Conservation (phyloP, 805 yeast species). For the Candida oleophila region DNA sequence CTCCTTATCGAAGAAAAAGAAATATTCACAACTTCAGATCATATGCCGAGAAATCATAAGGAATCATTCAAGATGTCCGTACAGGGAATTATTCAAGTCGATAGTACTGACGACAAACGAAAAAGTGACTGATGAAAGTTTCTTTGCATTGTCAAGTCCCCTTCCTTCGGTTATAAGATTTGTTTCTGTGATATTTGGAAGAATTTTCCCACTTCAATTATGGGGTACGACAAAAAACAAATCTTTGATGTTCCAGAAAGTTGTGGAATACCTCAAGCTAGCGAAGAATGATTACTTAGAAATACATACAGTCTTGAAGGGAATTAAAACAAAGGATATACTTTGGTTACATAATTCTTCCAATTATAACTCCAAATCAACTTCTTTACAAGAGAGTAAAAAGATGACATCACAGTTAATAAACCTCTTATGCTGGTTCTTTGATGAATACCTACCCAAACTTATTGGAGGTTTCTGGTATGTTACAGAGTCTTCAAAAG, state of each 20-base stretch:
- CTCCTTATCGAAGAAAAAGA: conserved; percentile 8
- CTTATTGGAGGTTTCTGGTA: conserved; percentile 59
- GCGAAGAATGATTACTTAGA: conserved; percentile 36
- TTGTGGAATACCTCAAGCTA: conserved; percentile 38
- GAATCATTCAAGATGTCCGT: conserved; percentile 35
- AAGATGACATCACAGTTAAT: conserved; percentile 23
- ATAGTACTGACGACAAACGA: conserved; percentile 22
- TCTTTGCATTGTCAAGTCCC: conserved; percentile 27
- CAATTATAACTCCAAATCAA: conserved; percentile 1
- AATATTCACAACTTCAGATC: conserved; percentile 15
- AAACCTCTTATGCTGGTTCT: conserved; percentile 56
- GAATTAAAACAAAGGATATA: conserved; percentile 44
- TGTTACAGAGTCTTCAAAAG: conserved; percentile 49
- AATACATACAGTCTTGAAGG: conserved; percentile 27
- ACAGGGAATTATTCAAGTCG: conserved; percentile 34
- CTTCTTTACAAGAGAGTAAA: conserved; percentile 42
- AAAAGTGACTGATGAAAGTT: conserved; percentile 16
- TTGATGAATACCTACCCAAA: conserved; percentile 43
- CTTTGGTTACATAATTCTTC: conserved; percentile 45
- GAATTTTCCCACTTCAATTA: conserved; percentile 47
- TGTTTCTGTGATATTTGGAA: conserved; percentile 41
- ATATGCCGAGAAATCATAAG: conserved; percentile 19
- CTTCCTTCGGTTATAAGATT: conserved; percentile 40
- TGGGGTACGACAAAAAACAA: conserved; percentile 58
- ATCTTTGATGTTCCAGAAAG: conserved; percentile 28